phyloP scores from a whole-genome alignment of 768 basidiomycete genomes.

The Pisolithus albus region DNA sequence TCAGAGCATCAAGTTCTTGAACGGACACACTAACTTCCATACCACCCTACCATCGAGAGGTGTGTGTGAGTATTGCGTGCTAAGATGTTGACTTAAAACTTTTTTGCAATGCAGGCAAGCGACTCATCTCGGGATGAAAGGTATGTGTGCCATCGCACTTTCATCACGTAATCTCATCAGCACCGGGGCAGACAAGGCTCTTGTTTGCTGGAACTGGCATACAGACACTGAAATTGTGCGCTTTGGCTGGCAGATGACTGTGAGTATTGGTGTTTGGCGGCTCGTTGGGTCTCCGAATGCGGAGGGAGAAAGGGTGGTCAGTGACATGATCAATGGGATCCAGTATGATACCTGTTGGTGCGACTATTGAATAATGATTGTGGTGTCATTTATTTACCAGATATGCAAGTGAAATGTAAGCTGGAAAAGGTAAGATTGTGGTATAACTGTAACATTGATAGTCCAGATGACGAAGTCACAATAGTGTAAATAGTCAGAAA shows the following conservation, averaged over 20 bases:
- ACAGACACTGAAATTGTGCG: conserved; percentile 82
- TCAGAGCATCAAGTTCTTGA: conserved; percentile 70
- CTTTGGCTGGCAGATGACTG: conserved; percentile 89
- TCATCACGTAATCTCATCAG: conserved; percentile 82
- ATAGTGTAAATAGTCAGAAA: no score
- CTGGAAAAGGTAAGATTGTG: no score
- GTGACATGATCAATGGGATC: conserved; percentile 88
- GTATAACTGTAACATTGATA: no score
- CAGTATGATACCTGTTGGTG: no score
- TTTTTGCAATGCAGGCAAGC: conserved; percentile 41
- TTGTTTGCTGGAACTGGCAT: conserved; percentile 89
- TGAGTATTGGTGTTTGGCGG: conserved; percentile 88
- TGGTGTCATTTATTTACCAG: no score
- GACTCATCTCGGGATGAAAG: conserved; percentile 84
- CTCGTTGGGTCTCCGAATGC: conserved; percentile 49
- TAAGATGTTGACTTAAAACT: background rate
- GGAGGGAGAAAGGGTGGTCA: conserved; percentile 80
- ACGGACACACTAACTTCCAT: conserved; percentile 82
- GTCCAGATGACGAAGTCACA: no score
- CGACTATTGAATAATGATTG: no score
- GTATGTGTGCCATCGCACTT: conserved; percentile 83
- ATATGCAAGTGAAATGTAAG: no score
- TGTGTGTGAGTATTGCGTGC: conserved; percentile 9
- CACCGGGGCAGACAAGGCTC: conserved; percentile 63
- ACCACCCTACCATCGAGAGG: conserved; percentile 69